Evolutionary conservation across 2,329 filamentous ascomycete species (phyloP).

Genomic region (Aureobasidium namibiae): DNA sequence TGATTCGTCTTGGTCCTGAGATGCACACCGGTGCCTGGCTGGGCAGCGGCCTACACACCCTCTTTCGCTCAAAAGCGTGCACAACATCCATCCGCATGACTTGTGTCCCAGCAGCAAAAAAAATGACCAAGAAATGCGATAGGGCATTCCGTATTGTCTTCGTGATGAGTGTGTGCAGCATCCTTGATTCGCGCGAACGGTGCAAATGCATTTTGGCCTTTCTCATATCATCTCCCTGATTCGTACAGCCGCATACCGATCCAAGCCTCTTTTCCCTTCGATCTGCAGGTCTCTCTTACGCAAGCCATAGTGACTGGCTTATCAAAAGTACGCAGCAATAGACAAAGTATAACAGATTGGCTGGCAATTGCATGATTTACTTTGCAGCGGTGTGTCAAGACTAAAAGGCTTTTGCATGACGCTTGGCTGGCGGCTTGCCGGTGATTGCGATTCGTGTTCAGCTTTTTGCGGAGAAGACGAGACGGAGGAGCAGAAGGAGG

Average conservation of each 20-base stretch:
- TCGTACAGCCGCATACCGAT: neutral
- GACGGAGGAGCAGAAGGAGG: neutral
- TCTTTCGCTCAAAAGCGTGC: neutral
- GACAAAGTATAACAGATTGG: neutral
- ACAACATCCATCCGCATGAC: neutral
- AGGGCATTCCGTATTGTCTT: neutral
- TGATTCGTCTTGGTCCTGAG: neutral
- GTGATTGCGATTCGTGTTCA: neutral
- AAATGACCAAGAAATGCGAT: slow-evolving; percentile 8
- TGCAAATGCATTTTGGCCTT: neutral
- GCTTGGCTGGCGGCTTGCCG: neutral
- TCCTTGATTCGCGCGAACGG: neutral
- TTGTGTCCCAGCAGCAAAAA: neutral
- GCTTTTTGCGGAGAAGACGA: neutral
- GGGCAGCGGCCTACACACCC: slow-evolving; percentile 7
- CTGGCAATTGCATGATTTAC: neutral
- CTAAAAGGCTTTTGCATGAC: neutral
- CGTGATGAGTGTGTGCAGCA: neutral
- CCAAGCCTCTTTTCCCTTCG: neutral
- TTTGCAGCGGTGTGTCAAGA: slow-evolving; percentile 3
- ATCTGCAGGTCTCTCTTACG: neutral
- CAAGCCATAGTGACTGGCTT: neutral
- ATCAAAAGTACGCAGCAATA: neutral
- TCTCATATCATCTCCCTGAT: neutral
- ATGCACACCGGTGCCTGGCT: slow-evolving; percentile 6